Conservation (phyloP, 371 early-diverging fungal genomes). For the Apophysomyces variabilis region DNA sequence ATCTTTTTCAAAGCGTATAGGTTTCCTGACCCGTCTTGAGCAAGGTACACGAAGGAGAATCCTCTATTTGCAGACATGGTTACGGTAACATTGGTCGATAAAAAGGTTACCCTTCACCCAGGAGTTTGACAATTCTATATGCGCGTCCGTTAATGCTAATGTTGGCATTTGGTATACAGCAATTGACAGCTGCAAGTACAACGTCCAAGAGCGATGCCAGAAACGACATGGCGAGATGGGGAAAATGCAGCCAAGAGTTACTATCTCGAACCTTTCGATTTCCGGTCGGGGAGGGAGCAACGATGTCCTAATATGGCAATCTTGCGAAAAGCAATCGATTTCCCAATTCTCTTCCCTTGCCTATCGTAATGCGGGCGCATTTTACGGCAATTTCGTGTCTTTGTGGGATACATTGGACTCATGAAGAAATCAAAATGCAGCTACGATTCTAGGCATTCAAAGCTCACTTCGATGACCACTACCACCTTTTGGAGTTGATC, state of each 20-base stretch:
- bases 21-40: slow-evolving; percentile 59
- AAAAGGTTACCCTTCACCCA: slow-evolving; percentile 71
- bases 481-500: no score
- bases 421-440: no score
- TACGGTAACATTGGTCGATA: not conserved
- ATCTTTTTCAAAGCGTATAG: slow-evolving; percentile 75
- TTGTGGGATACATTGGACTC: no score
- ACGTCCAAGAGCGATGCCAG: slow-evolving; percentile 45
- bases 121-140: slow-evolving; percentile 63
- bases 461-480: no score
- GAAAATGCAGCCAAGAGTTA: not conserved
- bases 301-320: not conserved
- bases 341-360: no score
- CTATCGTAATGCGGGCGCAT: no score
- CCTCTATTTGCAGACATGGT: slow-evolving; percentile 54
- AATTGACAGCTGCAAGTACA: slow-evolving; percentile 43
- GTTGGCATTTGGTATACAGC: slow-evolving; percentile 62
- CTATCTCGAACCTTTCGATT: slow-evolving; percentile 3
- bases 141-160: slow-evolving; percentile 61
- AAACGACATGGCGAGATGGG: slow-evolving; percentile 28
- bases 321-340: no score
- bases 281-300: not conserved
- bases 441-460: no score
- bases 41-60: slow-evolving; percentile 78
- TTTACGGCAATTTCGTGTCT: no score